Evolutionary conservation across 108 stramenopile genomes (phyloP).

Genomic region (Parietichytrium sp.): DNA sequence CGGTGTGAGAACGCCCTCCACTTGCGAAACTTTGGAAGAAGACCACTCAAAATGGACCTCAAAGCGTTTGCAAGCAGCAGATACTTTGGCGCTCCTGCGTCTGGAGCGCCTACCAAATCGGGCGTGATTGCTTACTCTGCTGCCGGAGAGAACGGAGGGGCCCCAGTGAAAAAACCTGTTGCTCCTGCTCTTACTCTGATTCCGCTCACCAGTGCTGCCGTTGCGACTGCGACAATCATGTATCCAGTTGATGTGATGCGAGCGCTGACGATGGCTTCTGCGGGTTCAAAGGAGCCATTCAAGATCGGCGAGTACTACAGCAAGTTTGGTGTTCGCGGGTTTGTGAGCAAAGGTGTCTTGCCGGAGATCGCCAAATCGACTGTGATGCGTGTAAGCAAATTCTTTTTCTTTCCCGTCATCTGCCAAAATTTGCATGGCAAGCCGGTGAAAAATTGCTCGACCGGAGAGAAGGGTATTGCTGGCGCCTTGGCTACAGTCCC

Average conservation of each 20-base stretch:
- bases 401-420: slow-evolving; percentile 34
- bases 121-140: too few relatives aligned
- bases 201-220: not conserved
- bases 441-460: not conserved
- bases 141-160: too few relatives aligned
- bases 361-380: slow-evolving; percentile 40
- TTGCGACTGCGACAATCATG: not conserved
- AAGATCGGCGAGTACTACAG: not conserved
- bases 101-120: too few relatives aligned
- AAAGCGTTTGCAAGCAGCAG: too few relatives aligned
- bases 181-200: too few relatives aligned
- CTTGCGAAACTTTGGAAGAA: too few relatives aligned
- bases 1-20: too few relatives aligned
- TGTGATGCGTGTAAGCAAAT: slow-evolving; percentile 31
- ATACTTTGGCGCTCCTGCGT: too few relatives aligned
- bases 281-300: slow-evolving; percentile 18
- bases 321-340: slow-evolving; percentile 12
- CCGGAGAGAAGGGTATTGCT: not conserved
- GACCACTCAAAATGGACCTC: too few relatives aligned
- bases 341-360: slow-evolving; percentile 20
- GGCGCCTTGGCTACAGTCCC: slow-evolving; percentile 38
- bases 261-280: slow-evolving; percentile 34
- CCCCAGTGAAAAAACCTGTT: too few relatives aligned
- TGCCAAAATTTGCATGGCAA: not conserved
- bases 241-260: slow-evolving; percentile 40